These are phyloP conservation scores for Mycena indigotica DNA, from an alignment of 768 basidiomycete genomes.

Conservation along the genomic window DNA sequence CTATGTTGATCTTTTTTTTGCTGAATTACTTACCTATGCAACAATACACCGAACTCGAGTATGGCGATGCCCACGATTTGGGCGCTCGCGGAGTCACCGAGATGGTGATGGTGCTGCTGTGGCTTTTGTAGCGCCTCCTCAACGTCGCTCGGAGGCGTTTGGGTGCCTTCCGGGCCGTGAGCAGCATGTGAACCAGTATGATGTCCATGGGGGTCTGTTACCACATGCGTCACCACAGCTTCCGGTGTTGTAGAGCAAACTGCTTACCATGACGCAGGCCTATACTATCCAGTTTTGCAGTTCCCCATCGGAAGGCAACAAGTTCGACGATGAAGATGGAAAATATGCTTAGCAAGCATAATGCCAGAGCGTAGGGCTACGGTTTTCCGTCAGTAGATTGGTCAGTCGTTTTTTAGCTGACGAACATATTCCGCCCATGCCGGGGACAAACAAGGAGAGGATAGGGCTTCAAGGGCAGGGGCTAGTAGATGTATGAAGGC, in stretches of 20 bases:
- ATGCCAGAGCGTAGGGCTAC: constrained; percentile 80
- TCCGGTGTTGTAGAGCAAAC: too few species aligned
- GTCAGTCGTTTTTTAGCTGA: constrained; percentile 9
- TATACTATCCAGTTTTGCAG: constrained; percentile 63
- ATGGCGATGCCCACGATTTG: constrained; percentile 85
- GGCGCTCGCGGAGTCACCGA: constrained; percentile 51
- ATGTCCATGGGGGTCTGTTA: constrained; percentile 69
- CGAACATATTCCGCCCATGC: constrained; percentile 80
- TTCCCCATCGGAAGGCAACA: constrained; percentile 87
- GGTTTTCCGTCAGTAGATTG: not conserved
- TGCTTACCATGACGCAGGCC: constrained; percentile 64
- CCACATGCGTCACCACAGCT: not conserved
- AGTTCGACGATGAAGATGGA: constrained; percentile 85
- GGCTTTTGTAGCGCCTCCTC: constrained; percentile 6
- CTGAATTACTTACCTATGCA: constrained; percentile 64
- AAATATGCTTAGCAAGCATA: constrained; percentile 84
- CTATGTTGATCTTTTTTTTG: not conserved
- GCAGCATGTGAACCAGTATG: constrained; percentile 59
- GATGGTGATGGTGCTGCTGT: constrained; percentile 15
- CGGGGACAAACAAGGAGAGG: constrained; percentile 69
- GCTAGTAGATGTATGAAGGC: constrained; percentile 84
- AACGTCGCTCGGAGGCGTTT: constrained; percentile 11
- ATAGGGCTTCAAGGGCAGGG: constrained; percentile 73
- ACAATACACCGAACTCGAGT: constrained; percentile 86
- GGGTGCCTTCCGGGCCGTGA: constrained; percentile 64